These are phyloP conservation scores for Didymella arachidicola DNA, from an alignment of 2,329 filamentous ascomycete species.

Conservation along the genomic window DNA sequence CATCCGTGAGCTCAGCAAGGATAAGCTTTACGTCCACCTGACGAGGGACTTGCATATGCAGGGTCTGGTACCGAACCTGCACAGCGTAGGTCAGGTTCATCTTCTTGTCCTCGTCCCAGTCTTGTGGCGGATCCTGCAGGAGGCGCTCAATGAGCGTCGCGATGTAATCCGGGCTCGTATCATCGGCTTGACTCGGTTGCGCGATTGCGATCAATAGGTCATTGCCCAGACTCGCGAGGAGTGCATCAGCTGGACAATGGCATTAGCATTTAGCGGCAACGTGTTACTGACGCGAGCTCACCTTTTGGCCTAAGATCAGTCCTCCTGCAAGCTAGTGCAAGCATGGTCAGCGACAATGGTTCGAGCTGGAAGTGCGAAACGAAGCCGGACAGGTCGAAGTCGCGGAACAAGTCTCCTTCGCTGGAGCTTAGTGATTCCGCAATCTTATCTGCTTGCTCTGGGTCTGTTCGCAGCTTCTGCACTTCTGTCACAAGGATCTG, in stretches of 20 bases:
- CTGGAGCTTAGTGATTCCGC: slow-evolving; percentile 90
- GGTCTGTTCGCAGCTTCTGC: slow-evolving; percentile 81
- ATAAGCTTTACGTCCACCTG: slow-evolving; percentile 75
- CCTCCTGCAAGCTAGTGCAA: slow-evolving; percentile 87
- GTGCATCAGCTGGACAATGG: slow-evolving; percentile 76
- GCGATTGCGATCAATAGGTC: slow-evolving; percentile 81
- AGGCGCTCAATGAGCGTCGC: slow-evolving; percentile 84
- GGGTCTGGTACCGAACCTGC: slow-evolving; percentile 67
- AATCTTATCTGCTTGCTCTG: slow-evolving; percentile 86
- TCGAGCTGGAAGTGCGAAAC: slow-evolving; percentile 96
- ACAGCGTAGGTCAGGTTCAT: slow-evolving; percentile 72
- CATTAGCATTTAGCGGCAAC: slow-evolving; percentile 22
- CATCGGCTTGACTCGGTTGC: slow-evolving; percentile 67
- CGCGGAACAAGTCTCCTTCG: slow-evolving; percentile 91
- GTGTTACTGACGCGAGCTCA: slow-evolving; percentile 52
- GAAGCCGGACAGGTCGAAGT: slow-evolving; percentile 95
- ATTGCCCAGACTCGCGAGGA: slow-evolving; percentile 79
- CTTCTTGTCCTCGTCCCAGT: slow-evolving; percentile 79
- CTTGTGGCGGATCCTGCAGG: slow-evolving; percentile 84
- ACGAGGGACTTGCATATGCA: slow-evolving; percentile 71
- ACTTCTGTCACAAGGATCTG: slow-evolving; percentile 83
- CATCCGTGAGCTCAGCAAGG: slow-evolving; percentile 69
- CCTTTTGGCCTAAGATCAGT: slow-evolving; percentile 89
- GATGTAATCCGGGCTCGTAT: slow-evolving; percentile 73
- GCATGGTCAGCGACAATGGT: slow-evolving; percentile 82